phyloP scores from a whole-genome alignment of 2,329 filamentous ascomycete species.

The Fusarium sp. region DNA sequence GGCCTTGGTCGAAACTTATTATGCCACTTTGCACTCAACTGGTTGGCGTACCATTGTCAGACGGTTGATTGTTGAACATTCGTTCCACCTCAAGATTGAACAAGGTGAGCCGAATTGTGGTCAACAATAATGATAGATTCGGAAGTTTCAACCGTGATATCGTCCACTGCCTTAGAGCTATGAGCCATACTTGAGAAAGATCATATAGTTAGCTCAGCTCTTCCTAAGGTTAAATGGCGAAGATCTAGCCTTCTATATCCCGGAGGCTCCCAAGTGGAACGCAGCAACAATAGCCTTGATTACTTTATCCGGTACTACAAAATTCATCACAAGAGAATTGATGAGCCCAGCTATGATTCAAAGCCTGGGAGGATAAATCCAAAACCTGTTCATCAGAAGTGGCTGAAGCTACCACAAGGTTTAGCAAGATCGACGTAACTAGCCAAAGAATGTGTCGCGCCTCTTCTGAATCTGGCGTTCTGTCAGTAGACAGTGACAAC shows the following conservation, averaged over 20 bases:
- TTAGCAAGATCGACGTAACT: constrained; percentile 27
- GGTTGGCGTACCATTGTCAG: no score
- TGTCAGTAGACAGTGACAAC: constrained; percentile 17
- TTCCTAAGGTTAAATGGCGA: constrained; percentile 13
- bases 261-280: neutral
- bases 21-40: neutral
- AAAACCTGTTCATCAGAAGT: constrained; percentile 19
- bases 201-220: neutral
- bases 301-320: neutral
- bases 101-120: no score
- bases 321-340: neutral
- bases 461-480: neutral
- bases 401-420: constrained; percentile 18
- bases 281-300: neutral
- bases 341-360: neutral
- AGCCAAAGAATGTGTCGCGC: constrained; percentile 9
- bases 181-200: neutral
- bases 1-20: neutral
- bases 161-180: neutral
- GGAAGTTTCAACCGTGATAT: neutral
- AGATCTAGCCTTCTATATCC: neutral
- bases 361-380: constrained; percentile 15
- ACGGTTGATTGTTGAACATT: neutral
- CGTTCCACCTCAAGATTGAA: neutral
- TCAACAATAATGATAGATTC: neutral